These are phyloP conservation scores for Clonostachys sp. DNA, from an alignment of 2,329 filamentous ascomycete species.

Conservation along the genomic window DNA sequence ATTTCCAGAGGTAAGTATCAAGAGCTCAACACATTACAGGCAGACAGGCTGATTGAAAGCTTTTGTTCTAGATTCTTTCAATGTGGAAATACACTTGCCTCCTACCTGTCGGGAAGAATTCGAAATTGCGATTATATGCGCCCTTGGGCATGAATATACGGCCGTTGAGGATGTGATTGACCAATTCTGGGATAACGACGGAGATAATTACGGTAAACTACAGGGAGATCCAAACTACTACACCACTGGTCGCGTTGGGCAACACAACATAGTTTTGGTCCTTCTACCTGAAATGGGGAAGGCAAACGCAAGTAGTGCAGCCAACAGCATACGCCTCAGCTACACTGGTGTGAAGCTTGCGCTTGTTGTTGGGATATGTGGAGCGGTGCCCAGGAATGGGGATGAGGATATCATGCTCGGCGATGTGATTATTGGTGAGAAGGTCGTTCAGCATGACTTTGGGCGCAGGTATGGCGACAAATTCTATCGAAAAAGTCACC, in stretches of 20 bases:
- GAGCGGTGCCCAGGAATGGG: constrained; percentile 9
- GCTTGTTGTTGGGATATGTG: constrained; percentile 12
- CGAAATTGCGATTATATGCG: constrained; percentile 4
- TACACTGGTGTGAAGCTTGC: constrained; percentile 10
- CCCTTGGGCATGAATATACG: constrained; percentile 3
- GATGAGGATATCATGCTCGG: constrained; percentile 12
- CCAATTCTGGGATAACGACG: constrained; percentile 3
- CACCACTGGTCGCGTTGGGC: constrained; percentile 12
- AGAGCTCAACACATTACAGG: no score
- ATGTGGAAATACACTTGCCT: background rate
- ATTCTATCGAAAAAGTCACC: constrained; percentile 12
- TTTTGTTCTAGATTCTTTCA: no score
- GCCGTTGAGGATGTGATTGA: constrained; percentile 1
- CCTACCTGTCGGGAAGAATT: constrained; percentile 2
- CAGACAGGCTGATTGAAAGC: no score
- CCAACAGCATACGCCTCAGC: constrained; percentile 5
- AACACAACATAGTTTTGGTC: constrained; percentile 19
- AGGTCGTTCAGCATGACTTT: constrained; percentile 20
- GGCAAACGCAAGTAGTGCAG: constrained; percentile 10
- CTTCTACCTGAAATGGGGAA: constrained; percentile 20
- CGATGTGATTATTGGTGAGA: constrained; percentile 19
- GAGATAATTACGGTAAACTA: constrained; percentile 9
- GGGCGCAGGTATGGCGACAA: constrained; percentile 11
- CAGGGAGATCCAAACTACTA: constrained; percentile 18
- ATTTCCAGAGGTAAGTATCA: no score